phyloP scores from a whole-genome alignment of 176 grass and related monocot genomes.

The Areca catechu region DNA sequence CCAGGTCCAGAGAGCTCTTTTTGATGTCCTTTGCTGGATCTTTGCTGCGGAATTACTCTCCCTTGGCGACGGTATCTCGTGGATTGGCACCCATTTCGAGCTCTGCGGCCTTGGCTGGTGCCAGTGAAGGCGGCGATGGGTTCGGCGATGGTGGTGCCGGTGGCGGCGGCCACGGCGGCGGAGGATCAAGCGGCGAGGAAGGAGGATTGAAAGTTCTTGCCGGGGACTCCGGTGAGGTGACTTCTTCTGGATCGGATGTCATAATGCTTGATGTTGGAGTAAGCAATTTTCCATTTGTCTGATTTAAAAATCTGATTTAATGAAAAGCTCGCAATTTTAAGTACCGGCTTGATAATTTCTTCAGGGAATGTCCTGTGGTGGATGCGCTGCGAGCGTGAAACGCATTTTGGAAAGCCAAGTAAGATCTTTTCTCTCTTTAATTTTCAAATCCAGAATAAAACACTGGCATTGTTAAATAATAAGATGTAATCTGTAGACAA shows the following conservation, averaged over 20 bases:
- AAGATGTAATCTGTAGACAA: too few relatives aligned
- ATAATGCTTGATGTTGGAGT: slow-evolving; percentile 93
- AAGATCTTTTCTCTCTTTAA: slow-evolving; percentile 12
- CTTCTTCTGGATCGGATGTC: slow-evolving; percentile 40
- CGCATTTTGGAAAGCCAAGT: slow-evolving; percentile 90
- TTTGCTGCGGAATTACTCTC: slow-evolving; percentile 30
- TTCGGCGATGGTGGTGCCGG: slow-evolving; percentile 24
- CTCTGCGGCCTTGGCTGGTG: slow-evolving; percentile 37
- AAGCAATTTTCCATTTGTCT: slow-evolving; percentile 2
- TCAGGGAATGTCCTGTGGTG: slow-evolving; percentile 95
- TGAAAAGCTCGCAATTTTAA: neutral
- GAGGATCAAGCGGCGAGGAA: slow-evolving; percentile 19
- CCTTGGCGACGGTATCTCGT: slow-evolving; percentile 17
- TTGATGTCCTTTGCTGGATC: slow-evolving; percentile 50
- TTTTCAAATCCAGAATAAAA: neutral
- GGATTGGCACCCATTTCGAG: slow-evolving; percentile 72
- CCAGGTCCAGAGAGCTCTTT: slow-evolving; percentile 32
- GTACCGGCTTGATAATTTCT: slow-evolving; percentile 6
- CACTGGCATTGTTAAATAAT: too few relatives aligned
- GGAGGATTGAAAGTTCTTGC: slow-evolving; percentile 22
- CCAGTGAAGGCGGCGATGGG: slow-evolving; percentile 32
- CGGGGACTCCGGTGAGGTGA: slow-evolving; percentile 35
- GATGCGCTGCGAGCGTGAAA: slow-evolving; percentile 86
- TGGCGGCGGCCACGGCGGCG: slow-evolving; percentile 20
- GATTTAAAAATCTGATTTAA: slow-evolving; percentile 11